Evolutionary conservation across 495 filamentous ascomycete species (phyloP).

Genomic region (Penicillium arizonense): DNA sequence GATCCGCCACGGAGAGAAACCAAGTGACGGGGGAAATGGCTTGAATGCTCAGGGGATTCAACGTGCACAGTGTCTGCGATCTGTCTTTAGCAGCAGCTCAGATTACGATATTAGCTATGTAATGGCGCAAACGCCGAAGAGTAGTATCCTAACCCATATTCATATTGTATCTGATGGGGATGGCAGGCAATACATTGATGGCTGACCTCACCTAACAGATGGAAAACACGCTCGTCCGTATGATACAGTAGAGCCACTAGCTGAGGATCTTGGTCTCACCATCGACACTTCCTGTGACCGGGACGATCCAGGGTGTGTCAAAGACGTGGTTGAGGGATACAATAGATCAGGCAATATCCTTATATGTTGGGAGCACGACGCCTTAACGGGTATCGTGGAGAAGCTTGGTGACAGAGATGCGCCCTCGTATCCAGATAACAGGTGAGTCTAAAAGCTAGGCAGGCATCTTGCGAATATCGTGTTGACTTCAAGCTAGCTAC

Average conservation of each 20-base stretch:
- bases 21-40: slow-evolving; percentile 38
- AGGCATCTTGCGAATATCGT: not conserved
- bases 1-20: slow-evolving; percentile 61
- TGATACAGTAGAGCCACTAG: slow-evolving; percentile 50
- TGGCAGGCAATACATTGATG: not conserved
- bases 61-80: slow-evolving; percentile 50
- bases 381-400: slow-evolving; percentile 45
- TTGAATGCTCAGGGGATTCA: slow-evolving; percentile 43
- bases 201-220: slow-evolving; percentile 26
- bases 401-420: slow-evolving; percentile 42
- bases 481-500: slow-evolving; percentile 14
- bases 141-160: too few species aligned
- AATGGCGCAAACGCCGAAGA: slow-evolving; percentile 49
- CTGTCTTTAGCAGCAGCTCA: slow-evolving; percentile 45
- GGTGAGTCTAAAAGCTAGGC: slow-evolving; percentile 13
- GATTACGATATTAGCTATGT: slow-evolving; percentile 52
- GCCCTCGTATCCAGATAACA: slow-evolving; percentile 34
- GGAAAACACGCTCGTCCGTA: slow-evolving; percentile 49
- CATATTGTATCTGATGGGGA: too few species aligned
- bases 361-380: slow-evolving; percentile 57
- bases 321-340: slow-evolving; percentile 43
- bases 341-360: slow-evolving; percentile 51
- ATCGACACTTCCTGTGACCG: slow-evolving; percentile 51
- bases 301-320: slow-evolving; percentile 47
- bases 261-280: slow-evolving; percentile 47